Conservation (phyloP, 306 rosid species). For the Inga laurina region DNA sequence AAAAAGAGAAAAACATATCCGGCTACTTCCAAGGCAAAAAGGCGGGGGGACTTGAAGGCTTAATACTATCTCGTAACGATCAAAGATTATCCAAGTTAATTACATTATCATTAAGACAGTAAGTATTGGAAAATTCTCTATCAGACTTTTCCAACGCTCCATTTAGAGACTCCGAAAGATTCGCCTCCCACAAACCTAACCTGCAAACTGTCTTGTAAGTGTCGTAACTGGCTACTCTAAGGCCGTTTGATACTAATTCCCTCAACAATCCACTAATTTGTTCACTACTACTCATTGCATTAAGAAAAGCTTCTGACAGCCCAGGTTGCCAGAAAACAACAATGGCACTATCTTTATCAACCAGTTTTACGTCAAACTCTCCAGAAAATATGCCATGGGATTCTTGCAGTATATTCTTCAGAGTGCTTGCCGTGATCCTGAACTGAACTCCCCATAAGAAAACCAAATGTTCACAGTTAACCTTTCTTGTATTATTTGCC, state of each 20-base stretch:
- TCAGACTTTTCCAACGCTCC: too few species aligned
- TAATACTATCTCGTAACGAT: background rate
- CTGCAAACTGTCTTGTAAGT: slow-evolving; percentile 64
- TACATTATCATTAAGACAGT: slow-evolving; percentile 28
- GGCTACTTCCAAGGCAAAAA: background rate
- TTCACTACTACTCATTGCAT: slow-evolving; percentile 39
- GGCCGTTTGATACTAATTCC: slow-evolving; percentile 66
- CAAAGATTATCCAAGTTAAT: slow-evolving; percentile 67
- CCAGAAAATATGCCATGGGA: slow-evolving; percentile 58
- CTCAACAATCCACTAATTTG: slow-evolving; percentile 52
- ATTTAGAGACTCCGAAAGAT: too few species aligned
- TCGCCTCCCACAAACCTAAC: slow-evolving; percentile 65
- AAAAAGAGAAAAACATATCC: background rate
- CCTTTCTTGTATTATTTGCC: slow-evolving; percentile 53
- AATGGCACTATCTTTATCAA: slow-evolving; percentile 76
- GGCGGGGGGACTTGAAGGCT: background rate
- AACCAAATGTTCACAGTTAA: slow-evolving; percentile 54
- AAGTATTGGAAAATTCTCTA: too few species aligned
- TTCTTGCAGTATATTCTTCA: slow-evolving; percentile 52
- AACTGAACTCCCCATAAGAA: slow-evolving; percentile 80
- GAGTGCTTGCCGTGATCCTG: slow-evolving; percentile 61
- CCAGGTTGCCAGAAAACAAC: slow-evolving; percentile 73
- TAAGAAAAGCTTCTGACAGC: slow-evolving; percentile 50
- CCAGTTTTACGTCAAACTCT: slow-evolving; percentile 75
- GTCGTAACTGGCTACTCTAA: slow-evolving; percentile 59